These are phyloP conservation scores for Dictyostelium capitatum DNA, from an alignment of 78 protist genomes.

Conservation along the genomic window DNA sequence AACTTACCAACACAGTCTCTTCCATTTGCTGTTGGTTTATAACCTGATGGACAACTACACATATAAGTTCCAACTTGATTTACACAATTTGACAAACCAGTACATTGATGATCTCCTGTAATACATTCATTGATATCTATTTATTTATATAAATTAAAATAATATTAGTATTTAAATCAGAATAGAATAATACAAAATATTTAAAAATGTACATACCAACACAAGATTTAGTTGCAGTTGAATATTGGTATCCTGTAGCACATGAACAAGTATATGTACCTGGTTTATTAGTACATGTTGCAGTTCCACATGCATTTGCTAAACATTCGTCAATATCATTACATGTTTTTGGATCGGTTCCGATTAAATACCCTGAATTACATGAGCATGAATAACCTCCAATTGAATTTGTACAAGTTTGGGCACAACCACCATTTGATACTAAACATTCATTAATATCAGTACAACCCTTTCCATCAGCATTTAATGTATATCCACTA, in stretches of 20 bases:
- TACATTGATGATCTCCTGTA: not conserved
- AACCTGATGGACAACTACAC: not conserved
- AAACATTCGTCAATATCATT: not conserved
- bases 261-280: conserved; percentile 18
- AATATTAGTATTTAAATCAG: too few relatives aligned
- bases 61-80: not conserved
- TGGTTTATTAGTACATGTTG: not conserved
- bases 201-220: too few relatives aligned
- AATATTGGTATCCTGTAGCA: not conserved
- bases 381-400: not conserved
- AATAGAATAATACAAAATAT: too few relatives aligned
- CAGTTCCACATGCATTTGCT: not conserved
- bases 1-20: not conserved
- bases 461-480: not conserved
- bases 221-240: not conserved
- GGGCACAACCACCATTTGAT: not conserved
- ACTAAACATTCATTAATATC: conserved; percentile 11
- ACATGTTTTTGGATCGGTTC: not conserved
- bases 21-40: not conserved
- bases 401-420: not conserved
- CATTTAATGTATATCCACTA: not conserved
- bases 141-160: too few relatives aligned
- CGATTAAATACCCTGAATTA: not conserved
- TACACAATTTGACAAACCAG: not conserved
- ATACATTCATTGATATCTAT: not conserved